Evolutionary conservation across 495 filamentous ascomycete species (phyloP).

Genomic region (Aspergillus asperescens): DNA sequence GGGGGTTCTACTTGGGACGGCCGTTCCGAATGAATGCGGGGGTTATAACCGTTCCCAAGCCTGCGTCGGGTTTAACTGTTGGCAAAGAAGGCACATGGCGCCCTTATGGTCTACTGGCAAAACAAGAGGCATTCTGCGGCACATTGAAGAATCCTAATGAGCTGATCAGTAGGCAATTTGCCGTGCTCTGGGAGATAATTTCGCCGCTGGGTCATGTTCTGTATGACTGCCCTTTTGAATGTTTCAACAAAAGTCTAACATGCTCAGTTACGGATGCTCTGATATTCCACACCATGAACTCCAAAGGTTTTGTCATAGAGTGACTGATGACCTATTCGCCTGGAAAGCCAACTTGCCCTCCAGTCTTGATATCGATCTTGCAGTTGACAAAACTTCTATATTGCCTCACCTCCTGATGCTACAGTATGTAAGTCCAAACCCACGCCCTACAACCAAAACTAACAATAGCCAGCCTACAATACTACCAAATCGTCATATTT

Average conservation of each 20-base stretch:
- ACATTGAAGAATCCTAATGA: constrained; percentile 37
- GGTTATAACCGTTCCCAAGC: constrained; percentile 42
- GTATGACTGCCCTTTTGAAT: constrained; percentile 22
- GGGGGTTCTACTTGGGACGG: constrained; percentile 46
- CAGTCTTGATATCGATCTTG: constrained; percentile 36
- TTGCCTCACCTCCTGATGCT: constrained; percentile 46
- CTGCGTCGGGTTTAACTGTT: constrained; percentile 30
- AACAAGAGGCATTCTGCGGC: constrained; percentile 15
- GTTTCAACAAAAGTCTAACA: not conserved
- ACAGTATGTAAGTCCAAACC: constrained; percentile 29
- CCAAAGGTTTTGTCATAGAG: constrained; percentile 40
- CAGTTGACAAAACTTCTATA: constrained; percentile 32
- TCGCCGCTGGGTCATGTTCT: constrained; percentile 45
- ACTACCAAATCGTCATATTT: constrained; percentile 49
- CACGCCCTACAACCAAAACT: not conserved
- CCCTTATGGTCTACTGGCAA: constrained; percentile 37
- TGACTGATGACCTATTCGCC: constrained; percentile 42
- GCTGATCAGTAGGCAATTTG: constrained; percentile 42
- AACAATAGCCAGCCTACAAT: constrained; percentile 42
- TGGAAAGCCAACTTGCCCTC: constrained; percentile 46
- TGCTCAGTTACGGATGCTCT: constrained; percentile 38
- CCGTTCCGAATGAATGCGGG: constrained; percentile 45
- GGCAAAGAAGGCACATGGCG: constrained; percentile 40
- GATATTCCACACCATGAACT: constrained; percentile 42
- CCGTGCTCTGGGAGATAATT: constrained; percentile 46